Conservation (phyloP, 2,329 filamentous ascomycete species). For the Pochonia chlamydosporia region DNA sequence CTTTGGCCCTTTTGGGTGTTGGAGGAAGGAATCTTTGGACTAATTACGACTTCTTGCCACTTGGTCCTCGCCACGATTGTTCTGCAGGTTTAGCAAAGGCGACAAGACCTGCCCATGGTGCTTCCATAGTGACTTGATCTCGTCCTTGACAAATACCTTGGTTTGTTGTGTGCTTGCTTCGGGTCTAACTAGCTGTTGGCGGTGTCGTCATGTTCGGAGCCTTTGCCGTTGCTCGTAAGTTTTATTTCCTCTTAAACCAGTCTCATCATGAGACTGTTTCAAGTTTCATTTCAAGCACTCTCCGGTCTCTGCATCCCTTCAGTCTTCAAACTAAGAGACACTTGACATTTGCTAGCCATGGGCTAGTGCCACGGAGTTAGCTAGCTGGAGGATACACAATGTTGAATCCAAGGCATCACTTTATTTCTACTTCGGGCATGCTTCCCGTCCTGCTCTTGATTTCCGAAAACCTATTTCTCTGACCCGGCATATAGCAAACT, state of each 20-base stretch:
- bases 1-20: too few species aligned
- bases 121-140: too few species aligned
- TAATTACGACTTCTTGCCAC: too few species aligned
- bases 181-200: background rate
- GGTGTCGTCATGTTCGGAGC: conserved; percentile 36
- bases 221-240: conserved; percentile 35
- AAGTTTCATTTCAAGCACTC: background rate
- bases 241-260: conserved; percentile 4
- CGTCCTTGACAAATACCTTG: too few species aligned
- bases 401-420: background rate
- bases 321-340: too few species aligned
- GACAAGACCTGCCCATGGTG: too few species aligned
- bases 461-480: conserved; percentile 1
- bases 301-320: background rate
- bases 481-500: conserved; percentile 19
- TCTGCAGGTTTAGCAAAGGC: too few species aligned
- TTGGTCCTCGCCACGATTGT: too few species aligned
- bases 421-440: background rate
- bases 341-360: background rate
- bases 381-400: background rate
- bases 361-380: background rate
- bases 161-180: too few species aligned
- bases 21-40: too few species aligned
- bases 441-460: background rate
- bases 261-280: conserved; percentile 2